phyloP scores from a whole-genome alignment of 768 basidiomycete genomes.

The Boletus pseudopeckii region DNA sequence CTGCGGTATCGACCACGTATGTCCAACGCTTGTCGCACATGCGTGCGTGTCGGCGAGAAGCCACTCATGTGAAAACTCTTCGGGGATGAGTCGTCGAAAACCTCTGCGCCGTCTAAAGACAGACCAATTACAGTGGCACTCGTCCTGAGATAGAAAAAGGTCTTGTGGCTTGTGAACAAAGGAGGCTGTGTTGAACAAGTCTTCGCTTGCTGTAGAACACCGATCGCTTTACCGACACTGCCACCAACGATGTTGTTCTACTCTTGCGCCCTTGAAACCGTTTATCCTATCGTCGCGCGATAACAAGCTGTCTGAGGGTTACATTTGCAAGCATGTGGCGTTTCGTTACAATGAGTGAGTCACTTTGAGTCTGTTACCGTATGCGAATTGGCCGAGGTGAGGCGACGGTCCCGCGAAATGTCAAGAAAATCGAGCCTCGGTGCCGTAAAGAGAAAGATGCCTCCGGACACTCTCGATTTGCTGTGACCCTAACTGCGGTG shows the following conservation, averaged over 20 bases:
- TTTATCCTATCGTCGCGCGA: not conserved
- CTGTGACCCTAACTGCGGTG: not conserved
- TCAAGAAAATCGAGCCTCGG: not conserved
- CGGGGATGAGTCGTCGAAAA: not conserved
- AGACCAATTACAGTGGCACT: not conserved
- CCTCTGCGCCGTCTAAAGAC: not conserved
- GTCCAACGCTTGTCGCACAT: not conserved
- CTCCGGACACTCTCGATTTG: conserved; percentile 19
- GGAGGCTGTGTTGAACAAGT: conserved; percentile 4
- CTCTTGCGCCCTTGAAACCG: not conserved
- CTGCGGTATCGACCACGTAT: not conserved
- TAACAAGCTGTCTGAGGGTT: not conserved
- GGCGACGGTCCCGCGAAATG: conserved; percentile 3
- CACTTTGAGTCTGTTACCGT: too few species aligned
- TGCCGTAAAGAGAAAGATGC: not conserved
- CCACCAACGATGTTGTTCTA: not conserved
- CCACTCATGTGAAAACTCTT: too few species aligned
- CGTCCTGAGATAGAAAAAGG: too few species aligned
- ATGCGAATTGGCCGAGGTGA: not conserved
- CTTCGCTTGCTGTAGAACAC: not conserved
- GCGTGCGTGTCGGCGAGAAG: not conserved
- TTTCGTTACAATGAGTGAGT: not conserved
- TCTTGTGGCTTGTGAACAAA: not conserved
- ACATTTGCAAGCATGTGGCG: not conserved
- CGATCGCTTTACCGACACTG: not conserved